Evolutionary conservation across 176 grass and related monocot genomes (phyloP), one percentile per base, ranked within the genome.

Genomic region (Carex scoparia): DNA sequence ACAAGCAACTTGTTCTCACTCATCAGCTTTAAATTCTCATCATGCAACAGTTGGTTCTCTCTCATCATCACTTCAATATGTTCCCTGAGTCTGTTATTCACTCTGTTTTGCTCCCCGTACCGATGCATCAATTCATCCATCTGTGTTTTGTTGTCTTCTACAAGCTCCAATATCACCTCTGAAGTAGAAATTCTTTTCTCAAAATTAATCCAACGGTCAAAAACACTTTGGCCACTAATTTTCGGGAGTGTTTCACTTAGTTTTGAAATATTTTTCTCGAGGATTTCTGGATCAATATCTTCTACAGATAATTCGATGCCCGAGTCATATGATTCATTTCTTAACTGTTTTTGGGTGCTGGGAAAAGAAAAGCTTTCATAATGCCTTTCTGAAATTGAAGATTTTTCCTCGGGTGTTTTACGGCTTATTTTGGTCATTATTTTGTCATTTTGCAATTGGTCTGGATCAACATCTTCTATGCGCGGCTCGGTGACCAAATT

Each of bases 141-240:
- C 7, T 83, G 81, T 32, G 42, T 83, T 66, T 68, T 49, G 61
- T 69, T 83, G 53, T 83, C 81, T 51, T 83, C 40, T 11, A 67
- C 38, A 54, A 83, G 81, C 63, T 83, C 81, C 15, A 78, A 56
- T 77, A 77, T 77, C 51, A 33, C 74, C 28, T 83, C 81, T 30
- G 81, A 83, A 30, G 44, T 65, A 55, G 81, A 83, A 27, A 83
- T 46, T 49, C 63, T 65, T 66, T 83, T 83, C 48, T 83, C 81
- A 83, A 83, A 83, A 68, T 83, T 63, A 53, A 83, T 27, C 81
- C 61, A 83, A n/a, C 44, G 61, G 30, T 83, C 62, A 37, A 69
- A 54, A 53, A 68, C 46, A 54, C 31, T 40, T 35, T 66, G 18
- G 14, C 48, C 7, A 67, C 4, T 18, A 4, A 30, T 83, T 54